Base-by-base conservation (phyloP, 805 yeast species). In the Brettanomyces custersianus region DNA sequence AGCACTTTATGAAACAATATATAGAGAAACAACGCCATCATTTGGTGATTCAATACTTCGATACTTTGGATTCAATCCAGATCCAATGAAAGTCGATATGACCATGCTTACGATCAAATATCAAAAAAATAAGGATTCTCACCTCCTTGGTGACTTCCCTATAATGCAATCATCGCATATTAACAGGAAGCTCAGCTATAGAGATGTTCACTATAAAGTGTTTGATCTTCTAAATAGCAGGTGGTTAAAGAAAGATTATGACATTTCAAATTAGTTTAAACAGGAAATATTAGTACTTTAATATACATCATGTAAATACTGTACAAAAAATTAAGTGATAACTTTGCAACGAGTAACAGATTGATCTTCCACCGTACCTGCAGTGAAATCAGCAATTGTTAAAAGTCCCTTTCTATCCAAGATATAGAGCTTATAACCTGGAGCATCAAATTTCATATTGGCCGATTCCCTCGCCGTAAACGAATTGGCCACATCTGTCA, bases 321-420 rank as follows among this genome's bases (percentile, higher is more conserved):
- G 30, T 10, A 28, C 18, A 20, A 25, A 17, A 5, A 5, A 31
- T 6, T 44, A 59, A 40, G 61, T 65, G 12, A 76, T 59, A 28
- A 76, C 70, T 52, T 78, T 79, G 58, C 83, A 76, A 51, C 80
- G 72, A 3, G 81, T 70, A 6, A 80, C 78, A 13, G 76, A 80
- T 18, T 68, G 69, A 45, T 74, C 77, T 43, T 76, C 78, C 10
- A 92, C 92, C 17, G 78, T 57, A 2, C 94, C 95, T 36, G 86
- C 88, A 11, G 92, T 82, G 59, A 87, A 88, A 58, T 88, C 96
- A 46, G 82, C 84, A 22, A 87, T 72, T 42, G 78, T 77, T 31
- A 87, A 60, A 1, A 74, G 57, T 0, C 96, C 96, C 48, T 82
- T 84, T 28, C 96, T 63, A 55, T 88, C 97, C 12, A 86, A 68